Conservation (phyloP, 2,329 filamentous ascomycete species). For the Aureobasidium sp. region DNA sequence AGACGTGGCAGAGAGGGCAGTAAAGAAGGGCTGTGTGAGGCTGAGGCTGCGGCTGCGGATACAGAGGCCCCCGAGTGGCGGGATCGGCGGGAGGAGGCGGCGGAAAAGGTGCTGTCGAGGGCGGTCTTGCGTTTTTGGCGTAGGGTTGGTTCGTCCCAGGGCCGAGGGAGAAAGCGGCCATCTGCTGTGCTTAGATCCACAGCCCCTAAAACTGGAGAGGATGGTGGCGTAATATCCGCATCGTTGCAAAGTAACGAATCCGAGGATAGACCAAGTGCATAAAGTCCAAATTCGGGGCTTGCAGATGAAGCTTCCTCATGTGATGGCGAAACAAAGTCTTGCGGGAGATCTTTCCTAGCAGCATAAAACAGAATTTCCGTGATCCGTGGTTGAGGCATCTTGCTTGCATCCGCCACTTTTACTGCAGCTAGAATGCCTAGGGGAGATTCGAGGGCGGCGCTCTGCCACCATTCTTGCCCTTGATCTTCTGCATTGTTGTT, state of each 20-base stretch:
- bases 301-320: constrained; percentile 10
- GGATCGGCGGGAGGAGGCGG: constrained; percentile 38
- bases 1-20: constrained; percentile 27
- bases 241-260: constrained; percentile 27
- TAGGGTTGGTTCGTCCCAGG: constrained; percentile 17
- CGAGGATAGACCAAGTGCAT: constrained; percentile 40
- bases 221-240: constrained; percentile 20
- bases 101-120: constrained; percentile 39
- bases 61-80: constrained; percentile 38
- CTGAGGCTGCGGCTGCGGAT: constrained; percentile 33
- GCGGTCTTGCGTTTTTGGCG: constrained; percentile 36
- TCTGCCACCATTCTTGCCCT: constrained; percentile 32
- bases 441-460: constrained; percentile 31
- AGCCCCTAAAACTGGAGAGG: constrained; percentile 21
- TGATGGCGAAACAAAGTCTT: constrained; percentile 29
- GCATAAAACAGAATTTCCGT: constrained; percentile 44
- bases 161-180: constrained; percentile 22
- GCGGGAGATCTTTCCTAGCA: constrained; percentile 22
- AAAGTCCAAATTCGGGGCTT: constrained; percentile 24
- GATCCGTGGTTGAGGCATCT: constrained; percentile 20
- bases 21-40: not conserved
- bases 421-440: constrained; percentile 35
- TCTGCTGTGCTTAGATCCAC: constrained; percentile 16
- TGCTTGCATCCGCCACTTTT: not conserved
- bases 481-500: constrained; percentile 14